Percentiles rank a stretch among this genome's conserved stretches.
phyloP scores from a whole-genome alignment of 1,284 basidiomycete species.

The Macrocystidia cucumis region DNA sequence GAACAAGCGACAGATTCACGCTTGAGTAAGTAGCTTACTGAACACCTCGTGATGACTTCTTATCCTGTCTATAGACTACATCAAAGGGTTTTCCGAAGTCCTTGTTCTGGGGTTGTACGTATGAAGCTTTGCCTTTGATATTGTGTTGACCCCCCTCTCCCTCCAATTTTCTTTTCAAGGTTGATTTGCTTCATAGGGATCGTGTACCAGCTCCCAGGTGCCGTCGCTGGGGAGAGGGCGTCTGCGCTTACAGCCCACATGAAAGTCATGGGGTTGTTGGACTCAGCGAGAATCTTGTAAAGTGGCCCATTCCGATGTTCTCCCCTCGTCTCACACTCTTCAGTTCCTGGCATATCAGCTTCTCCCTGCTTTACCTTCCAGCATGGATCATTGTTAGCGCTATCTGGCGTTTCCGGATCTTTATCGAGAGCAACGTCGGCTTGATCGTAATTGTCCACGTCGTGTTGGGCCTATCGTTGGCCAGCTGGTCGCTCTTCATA shows the following conservation, averaged over 20 bases:
- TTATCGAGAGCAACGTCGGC: conserved; percentile 50
- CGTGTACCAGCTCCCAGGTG: conserved; percentile 65
- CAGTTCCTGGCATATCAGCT: conserved; percentile 62
- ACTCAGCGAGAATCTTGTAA: conserved; percentile 59
- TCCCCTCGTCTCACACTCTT: conserved; percentile 4
- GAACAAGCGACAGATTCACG: conserved; percentile 47
- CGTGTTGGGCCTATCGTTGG: conserved; percentile 58
- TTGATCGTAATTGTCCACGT: conserved; percentile 61
- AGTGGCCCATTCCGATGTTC: conserved; percentile 11
- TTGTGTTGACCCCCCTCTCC: too few relatives aligned
- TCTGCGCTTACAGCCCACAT: conserved; percentile 55
- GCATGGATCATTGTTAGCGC: conserved; percentile 61
- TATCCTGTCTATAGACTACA: too few relatives aligned
- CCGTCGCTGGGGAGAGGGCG: conserved; percentile 56
- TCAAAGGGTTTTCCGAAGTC: conserved; percentile 45
- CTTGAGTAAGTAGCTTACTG: conserved; percentile 35
- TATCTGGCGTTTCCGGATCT: conserved; percentile 60
- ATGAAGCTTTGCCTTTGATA: background rate
- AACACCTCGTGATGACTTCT: too few relatives aligned
- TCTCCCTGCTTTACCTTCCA: conserved; percentile 24
- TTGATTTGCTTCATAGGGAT: conserved; percentile 65
- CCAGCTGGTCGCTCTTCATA: conserved; percentile 66
- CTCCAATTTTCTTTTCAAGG: conserved; percentile 18
- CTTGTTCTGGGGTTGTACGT: conserved; percentile 56
- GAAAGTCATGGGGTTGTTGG: conserved; percentile 67